Evolutionary conservation across 768 basidiomycete species (phyloP), one percentile per base, ranked within the genome.

Genomic region (Tricholoma sp.): DNA sequence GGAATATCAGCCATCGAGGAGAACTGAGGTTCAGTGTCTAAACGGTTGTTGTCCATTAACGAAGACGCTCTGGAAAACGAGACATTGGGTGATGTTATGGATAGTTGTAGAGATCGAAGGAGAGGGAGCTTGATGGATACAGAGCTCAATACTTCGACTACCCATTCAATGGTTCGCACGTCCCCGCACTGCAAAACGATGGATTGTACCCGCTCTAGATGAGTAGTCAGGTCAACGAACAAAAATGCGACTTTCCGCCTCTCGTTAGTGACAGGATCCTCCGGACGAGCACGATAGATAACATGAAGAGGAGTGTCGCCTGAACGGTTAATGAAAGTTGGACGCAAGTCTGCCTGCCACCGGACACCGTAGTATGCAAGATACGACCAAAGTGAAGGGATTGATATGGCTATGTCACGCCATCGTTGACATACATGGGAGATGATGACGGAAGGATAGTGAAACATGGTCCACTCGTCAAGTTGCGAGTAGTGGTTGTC

Each of bases 351-450:
- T 48, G 15, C 36, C 32, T 55, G 63, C 70, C 65, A 72, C 2
- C 42, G 50, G 8, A 52, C 42, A 44, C 64, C 68, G 51, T 65
- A 65, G 54, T 67, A 70, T 9, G 63, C 66, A 28, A 80, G 65
- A 32, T 62, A 65, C 6, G 76, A 69, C 82, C 82, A 84, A 17
- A 84, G 70, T 6, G 60, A 54, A 3, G 80, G 70, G 6, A 75
- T 76, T 15, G 65, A 59, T 18, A 83, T 66, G 4, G 75, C 73
- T 29, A 81, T 66, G 29, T 60, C 62, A 13, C 82, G 77, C 82
- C 82, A 84, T 56, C 69, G 70, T 49, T 67, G 72, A 62, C 76
- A 82, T 29, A 81, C 77, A 54, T 81, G 80, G 0, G 80, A 80
- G 54, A 81, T 58, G 45, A 69, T 50, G 32, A 80, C 65, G 2